These are phyloP conservation scores for Actinomortierella wolfii DNA, from an alignment of 371 early-diverging fungal genomes.

Conservation along the genomic window DNA sequence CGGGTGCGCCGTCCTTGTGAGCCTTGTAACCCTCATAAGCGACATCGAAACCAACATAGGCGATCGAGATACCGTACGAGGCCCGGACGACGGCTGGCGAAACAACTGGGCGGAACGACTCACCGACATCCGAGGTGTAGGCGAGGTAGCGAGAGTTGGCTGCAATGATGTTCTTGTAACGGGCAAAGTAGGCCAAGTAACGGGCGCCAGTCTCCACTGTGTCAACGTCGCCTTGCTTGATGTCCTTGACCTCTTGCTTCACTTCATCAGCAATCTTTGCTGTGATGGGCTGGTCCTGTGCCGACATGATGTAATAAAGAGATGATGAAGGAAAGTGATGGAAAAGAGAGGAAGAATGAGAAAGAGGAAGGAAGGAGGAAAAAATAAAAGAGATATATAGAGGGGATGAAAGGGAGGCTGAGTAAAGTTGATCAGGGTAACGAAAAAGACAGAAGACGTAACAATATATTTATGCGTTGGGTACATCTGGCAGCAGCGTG, in stretches of 20 bases:
- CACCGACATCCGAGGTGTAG: constrained; percentile 77
- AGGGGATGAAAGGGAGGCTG: too few species aligned
- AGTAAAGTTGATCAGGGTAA: too few species aligned
- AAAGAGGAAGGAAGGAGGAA: neutral
- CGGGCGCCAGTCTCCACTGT: constrained; percentile 63
- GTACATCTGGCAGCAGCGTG: too few species aligned
- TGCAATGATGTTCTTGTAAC: constrained; percentile 59
- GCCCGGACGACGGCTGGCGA: constrained; percentile 60
- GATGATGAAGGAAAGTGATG: constrained; percentile 9
- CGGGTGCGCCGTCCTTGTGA: constrained; percentile 52
- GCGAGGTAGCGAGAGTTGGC: constrained; percentile 70
- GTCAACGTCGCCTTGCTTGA: constrained; percentile 55
- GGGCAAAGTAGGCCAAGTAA: constrained; percentile 70
- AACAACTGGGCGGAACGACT: constrained; percentile 78
- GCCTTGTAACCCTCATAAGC: constrained; percentile 75
- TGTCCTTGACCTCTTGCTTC: constrained; percentile 28
- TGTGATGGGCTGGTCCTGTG: constrained; percentile 14
- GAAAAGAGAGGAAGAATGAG: neutral
- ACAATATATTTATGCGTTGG: too few species aligned
- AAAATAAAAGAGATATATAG: too few species aligned
- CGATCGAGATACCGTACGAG: constrained; percentile 70
- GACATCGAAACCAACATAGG: constrained; percentile 69
- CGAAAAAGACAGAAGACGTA: too few species aligned
- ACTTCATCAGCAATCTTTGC: constrained; percentile 26
- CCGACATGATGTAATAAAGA: constrained; percentile 15